Evolutionary conservation across 768 basidiomycete genomes (phyloP).

Genomic region (Russula sp.): DNA sequence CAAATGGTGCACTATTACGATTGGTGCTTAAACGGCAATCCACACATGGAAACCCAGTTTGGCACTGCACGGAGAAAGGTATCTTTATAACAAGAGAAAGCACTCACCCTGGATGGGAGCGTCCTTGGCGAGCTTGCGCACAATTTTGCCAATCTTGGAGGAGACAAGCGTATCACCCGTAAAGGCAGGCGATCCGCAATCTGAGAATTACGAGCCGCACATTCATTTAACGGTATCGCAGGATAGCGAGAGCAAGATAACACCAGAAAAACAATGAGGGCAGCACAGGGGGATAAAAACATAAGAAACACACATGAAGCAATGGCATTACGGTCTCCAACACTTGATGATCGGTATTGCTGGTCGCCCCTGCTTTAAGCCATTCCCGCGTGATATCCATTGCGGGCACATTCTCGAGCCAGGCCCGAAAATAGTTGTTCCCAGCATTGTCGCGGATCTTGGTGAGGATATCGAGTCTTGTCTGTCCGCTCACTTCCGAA

Average conservation of each 20-base stretch:
- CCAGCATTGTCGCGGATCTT: conserved; percentile 81
- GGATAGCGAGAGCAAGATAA: conserved; percentile 29
- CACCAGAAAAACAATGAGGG: conserved; percentile 28
- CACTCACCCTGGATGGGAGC: conserved; percentile 80
- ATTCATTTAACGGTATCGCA: conserved; percentile 15
- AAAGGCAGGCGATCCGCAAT: conserved; percentile 83
- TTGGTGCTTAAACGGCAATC: conserved; percentile 14
- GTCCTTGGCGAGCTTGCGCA: conserved; percentile 73
- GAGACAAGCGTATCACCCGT: conserved; percentile 62
- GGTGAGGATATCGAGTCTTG: conserved; percentile 71
- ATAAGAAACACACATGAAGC: conserved; percentile 64
- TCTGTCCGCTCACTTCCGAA: conserved; percentile 59
- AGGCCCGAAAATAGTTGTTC: conserved; percentile 84
- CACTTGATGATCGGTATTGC: conserved; percentile 51
- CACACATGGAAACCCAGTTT: conserved; percentile 3
- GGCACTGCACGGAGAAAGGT: conserved; percentile 5
- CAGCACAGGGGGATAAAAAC: conserved; percentile 9
- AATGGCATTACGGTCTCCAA: conserved; percentile 83
- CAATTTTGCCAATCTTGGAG: conserved; percentile 76
- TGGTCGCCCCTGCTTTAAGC: conserved; percentile 67
- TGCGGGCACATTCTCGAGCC: conserved; percentile 72
- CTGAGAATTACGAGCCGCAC: conserved; percentile 39
- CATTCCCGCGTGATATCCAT: conserved; percentile 80
- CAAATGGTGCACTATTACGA: conserved; percentile 1
- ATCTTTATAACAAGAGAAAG: conserved; percentile 9